Evolutionary conservation across 1,139 yeast species (phyloP), one percentile per base, ranked within the genome.

Genomic region (Debaryomyces sp.): DNA sequence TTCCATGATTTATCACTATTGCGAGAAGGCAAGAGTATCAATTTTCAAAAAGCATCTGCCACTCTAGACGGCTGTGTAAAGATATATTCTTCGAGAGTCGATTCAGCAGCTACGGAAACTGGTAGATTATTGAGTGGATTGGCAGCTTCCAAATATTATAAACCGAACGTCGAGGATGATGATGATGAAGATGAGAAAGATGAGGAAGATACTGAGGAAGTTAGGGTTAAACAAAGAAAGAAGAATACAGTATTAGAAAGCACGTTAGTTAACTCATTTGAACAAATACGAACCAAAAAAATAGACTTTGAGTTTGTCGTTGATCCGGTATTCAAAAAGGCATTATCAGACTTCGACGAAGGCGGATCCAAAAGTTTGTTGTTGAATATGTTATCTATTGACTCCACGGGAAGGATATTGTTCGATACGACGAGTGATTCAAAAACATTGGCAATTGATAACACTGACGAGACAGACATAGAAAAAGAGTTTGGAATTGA

Each of bases 331-430:
- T 90, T 92, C 67, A 87, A 89, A 54, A 90, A 89, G 59, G 91
- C 96, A 45, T 75, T 92, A 44, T 89, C 96, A 0, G 97, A 90
- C 51, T 92, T 91, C 60, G 97, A 92, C 64, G 97, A 91, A 68
- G 97, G 97, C 32, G 97, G 97, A 5, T 91, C 97, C 8, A 89
- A 86, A 59, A 88, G 96, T 46, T 70, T 92, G 48, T 69, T 92
- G 44, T 70, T 90, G 58, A 91, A 90, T 56, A 82, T 92, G 1
- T 74, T 92, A 47, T 72, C 71, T 46, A 76, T 84, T 21, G 87
- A 84, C 55, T 53, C 66, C 4, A 61, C 73, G 1, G 89, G 90
- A 0, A 64, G 87, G 46, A 81, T 86, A 12, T 78, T 83, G 1
- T 83, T 85, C 59, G 89, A 84, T 56, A 78, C 81, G 9, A 71